A percentile compares a stretch with the other conserved stretches of the same genome.
Evolutionary conservation across 2,329 filamentous ascomycete genomes (phyloP).

Genomic region (Penicillium sp.): DNA sequence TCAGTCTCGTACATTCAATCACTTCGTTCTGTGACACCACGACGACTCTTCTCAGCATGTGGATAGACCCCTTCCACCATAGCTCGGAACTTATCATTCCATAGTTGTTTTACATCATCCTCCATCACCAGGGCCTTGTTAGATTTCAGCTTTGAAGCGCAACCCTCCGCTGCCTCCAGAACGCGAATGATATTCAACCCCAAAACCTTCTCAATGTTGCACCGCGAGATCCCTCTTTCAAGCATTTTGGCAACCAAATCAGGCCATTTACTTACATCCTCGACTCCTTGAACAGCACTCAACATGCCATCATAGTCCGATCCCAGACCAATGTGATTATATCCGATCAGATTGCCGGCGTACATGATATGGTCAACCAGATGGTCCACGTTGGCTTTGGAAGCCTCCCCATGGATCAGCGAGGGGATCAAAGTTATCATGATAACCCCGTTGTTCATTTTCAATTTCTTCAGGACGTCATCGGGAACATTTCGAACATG

Average conservation of each 20-base stretch:
- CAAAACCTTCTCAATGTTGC: neutral
- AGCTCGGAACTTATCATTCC: neutral
- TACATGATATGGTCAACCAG: neutral
- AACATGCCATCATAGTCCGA: neutral
- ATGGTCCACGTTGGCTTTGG: neutral
- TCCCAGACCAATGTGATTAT: neutral
- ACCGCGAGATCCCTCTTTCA: neutral
- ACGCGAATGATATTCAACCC: neutral
- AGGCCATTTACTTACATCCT: neutral
- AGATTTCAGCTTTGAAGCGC: neutral
- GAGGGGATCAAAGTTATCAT: neutral
- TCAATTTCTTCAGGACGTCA: neutral
- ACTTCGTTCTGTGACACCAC: neutral
- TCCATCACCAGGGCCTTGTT: neutral
- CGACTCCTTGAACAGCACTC: neutral
- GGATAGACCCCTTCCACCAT: neutral
- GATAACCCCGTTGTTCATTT: neutral
- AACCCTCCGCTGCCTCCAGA: neutral
- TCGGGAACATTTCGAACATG: neutral
- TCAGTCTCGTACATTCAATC: neutral
- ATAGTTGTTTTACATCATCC: neutral
- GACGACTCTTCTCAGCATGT: neutral
- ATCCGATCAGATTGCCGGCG: neutral
- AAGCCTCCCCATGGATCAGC: neutral
- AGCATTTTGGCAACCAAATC: neutral